Evolutionary conservation across 164 flowering plant genomes (phyloP).

Genomic region (Liquidambar formosana): DNA sequence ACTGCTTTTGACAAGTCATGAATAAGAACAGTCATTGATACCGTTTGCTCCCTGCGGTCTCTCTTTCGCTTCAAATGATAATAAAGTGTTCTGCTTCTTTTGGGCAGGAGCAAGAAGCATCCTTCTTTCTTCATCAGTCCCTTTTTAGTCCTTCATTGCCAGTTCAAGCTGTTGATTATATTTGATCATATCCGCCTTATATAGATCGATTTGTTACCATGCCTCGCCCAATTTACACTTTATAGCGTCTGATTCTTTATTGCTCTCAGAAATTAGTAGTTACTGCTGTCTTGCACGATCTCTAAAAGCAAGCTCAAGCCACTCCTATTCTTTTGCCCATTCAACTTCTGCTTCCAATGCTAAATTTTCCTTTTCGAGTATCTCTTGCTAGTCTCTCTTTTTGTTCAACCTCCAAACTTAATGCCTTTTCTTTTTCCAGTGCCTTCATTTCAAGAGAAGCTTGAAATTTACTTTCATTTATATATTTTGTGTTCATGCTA

Average conservation of each 20-base stretch:
- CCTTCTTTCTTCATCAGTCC: constrained; percentile 33
- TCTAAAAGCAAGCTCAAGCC: constrained; percentile 35
- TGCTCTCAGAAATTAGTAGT: constrained; percentile 26
- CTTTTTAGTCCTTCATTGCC: constrained; percentile 25
- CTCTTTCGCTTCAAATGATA: constrained; percentile 35
- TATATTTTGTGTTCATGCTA: constrained; percentile 22
- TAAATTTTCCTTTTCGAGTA: constrained; percentile 50
- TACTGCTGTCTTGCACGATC: constrained; percentile 30
- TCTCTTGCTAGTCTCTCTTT: constrained; percentile 46
- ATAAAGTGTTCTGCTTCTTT: constrained; percentile 34
- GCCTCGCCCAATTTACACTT: constrained; percentile 37
- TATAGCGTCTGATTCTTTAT: constrained; percentile 26
- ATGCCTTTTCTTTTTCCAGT: constrained; percentile 32
- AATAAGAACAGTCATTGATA: constrained; percentile 27
- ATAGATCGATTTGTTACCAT: constrained; percentile 26
- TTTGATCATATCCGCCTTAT: constrained; percentile 26
- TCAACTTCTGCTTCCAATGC: constrained; percentile 27
- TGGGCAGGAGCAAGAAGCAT: constrained; percentile 28
- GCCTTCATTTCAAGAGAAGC: constrained; percentile 37
- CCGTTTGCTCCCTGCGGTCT: constrained; percentile 47
- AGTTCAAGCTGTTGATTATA: constrained; percentile 41
- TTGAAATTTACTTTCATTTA: constrained; percentile 27
- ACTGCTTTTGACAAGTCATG: constrained; percentile 28
- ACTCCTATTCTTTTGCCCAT: constrained; percentile 41
- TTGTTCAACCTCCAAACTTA: constrained; percentile 34